These are phyloP conservation scores for Arachnopeziza araneosa DNA, from an alignment of 2,329 filamentous ascomycete species.

Conservation along the genomic window DNA sequence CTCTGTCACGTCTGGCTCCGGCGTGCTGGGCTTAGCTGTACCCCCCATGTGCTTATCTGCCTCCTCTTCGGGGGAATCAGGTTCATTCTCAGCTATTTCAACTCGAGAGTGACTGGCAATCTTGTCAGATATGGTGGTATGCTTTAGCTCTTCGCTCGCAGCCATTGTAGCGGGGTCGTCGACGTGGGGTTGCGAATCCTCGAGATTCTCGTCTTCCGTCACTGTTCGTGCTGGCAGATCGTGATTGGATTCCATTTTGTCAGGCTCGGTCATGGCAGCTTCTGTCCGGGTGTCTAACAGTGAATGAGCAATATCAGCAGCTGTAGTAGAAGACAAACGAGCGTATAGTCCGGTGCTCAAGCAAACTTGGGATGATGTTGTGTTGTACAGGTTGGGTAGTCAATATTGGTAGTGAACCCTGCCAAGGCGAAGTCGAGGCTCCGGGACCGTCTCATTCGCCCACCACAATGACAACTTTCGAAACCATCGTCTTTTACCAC, in stretches of 20 bases:
- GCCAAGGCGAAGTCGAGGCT: not conserved
- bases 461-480: not conserved
- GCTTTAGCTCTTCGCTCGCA: constrained; percentile 58
- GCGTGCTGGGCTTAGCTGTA: constrained; percentile 22
- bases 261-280: constrained; percentile 11
- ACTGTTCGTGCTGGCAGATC: constrained; percentile 23
- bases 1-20: constrained; percentile 33
- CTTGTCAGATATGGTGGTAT: constrained; percentile 56
- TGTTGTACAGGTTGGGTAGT: not conserved
- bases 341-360: not conserved
- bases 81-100: constrained; percentile 11
- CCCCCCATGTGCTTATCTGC: constrained; percentile 28
- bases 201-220: constrained; percentile 14
- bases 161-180: constrained; percentile 61
- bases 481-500: not conserved
- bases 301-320: constrained; percentile 11
- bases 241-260: constrained; percentile 24
- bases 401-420: not conserved
- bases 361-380: not conserved
- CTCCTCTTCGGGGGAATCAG: constrained; percentile 21
- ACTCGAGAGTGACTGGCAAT: constrained; percentile 11
- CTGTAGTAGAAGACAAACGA: constrained; percentile 2
- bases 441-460: not conserved
- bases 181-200: constrained; percentile 13
- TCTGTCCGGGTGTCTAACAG: constrained; percentile 2